Conservation (phyloP, 1,139 yeast genomes). For the Zygoascus meyerae region DNA sequence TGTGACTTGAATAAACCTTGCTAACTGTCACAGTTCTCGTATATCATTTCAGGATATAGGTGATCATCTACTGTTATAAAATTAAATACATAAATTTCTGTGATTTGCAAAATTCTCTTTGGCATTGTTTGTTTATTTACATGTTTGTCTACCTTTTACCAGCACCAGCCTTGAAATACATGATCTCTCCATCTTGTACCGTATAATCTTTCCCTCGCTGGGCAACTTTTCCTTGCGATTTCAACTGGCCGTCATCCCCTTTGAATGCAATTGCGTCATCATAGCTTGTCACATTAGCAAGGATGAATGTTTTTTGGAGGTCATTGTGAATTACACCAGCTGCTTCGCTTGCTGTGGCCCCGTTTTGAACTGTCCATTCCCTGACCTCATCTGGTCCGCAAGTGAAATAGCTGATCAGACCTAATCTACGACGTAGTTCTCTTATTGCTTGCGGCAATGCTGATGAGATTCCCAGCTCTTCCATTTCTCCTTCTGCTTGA, state of each 20-base stretch:
- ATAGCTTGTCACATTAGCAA: conserved; percentile 59
- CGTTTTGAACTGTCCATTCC: conserved; percentile 72
- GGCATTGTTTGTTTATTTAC: background rate
- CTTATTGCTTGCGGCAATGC: conserved; percentile 75
- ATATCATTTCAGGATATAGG: too few species aligned
- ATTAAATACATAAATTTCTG: background rate
- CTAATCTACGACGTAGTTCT: conserved; percentile 54
- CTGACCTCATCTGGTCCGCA: conserved; percentile 76
- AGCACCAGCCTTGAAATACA: conserved; percentile 45
- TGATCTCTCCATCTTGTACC: conserved; percentile 74
- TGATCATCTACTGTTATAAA: too few species aligned
- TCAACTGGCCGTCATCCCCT: conserved; percentile 31
- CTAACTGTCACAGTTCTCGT: too few species aligned
- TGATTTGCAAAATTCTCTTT: background rate
- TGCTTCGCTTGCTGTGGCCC: conserved; percentile 70
- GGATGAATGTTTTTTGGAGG: conserved; percentile 67
- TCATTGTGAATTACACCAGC: conserved; percentile 86
- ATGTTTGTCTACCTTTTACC: conserved; percentile 11
- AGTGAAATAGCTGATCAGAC: conserved; percentile 73
- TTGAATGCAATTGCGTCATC: conserved; percentile 25
- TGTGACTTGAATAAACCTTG: background rate
- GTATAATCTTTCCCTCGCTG: conserved; percentile 59
- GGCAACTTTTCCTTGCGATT: conserved; percentile 28
- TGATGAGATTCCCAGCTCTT: conserved; percentile 66
- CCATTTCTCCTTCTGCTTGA: conserved; percentile 75